A percentile compares a stretch with the other conserved stretches of the same genome.
Conservation (phyloP, 352 stramenopile species). For the Pseudoperonospora humuli region DNA sequence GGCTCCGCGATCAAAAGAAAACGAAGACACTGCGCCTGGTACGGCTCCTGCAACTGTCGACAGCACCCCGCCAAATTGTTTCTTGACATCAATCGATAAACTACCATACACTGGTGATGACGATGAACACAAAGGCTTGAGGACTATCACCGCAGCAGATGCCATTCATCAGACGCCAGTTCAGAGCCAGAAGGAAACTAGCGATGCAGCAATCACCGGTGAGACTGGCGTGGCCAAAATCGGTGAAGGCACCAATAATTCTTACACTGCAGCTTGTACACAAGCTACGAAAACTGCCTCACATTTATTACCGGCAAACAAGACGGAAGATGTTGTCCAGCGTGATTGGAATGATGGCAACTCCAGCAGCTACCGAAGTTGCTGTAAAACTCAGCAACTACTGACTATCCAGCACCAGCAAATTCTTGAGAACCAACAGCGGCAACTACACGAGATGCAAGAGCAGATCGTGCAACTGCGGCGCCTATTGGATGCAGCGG, state of each 20-base stretch:
- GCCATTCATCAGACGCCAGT: conserved; percentile 1
- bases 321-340: conserved; percentile 2
- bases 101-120: conserved; percentile 1
- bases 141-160: conserved; percentile 22
- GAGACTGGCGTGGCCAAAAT: not conserved
- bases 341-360: conserved; percentile 7
- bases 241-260: conserved; percentile 5
- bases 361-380: conserved; percentile 28
- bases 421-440: conserved; percentile 69
- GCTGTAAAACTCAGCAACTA: conserved; percentile 57
- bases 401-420: conserved; percentile 69
- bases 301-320: not conserved
- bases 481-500: conserved; percentile 25
- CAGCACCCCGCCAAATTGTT: conserved; percentile 2
- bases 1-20: conserved; percentile 1
- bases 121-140: conserved; percentile 7
- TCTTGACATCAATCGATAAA: not conserved
- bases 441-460: conserved; percentile 63
- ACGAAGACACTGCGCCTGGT: not conserved
- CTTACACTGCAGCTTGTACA: conserved; percentile 2
- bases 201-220: not conserved
- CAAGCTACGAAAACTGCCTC: not conserved
- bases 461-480: conserved; percentile 58
- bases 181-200: conserved; percentile 2
- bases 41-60: not conserved